Evolutionary conservation across 1,139 yeast genomes (phyloP), one percentile per base, ranked within the genome.

Genomic region (Protomyces gravidus): DNA sequence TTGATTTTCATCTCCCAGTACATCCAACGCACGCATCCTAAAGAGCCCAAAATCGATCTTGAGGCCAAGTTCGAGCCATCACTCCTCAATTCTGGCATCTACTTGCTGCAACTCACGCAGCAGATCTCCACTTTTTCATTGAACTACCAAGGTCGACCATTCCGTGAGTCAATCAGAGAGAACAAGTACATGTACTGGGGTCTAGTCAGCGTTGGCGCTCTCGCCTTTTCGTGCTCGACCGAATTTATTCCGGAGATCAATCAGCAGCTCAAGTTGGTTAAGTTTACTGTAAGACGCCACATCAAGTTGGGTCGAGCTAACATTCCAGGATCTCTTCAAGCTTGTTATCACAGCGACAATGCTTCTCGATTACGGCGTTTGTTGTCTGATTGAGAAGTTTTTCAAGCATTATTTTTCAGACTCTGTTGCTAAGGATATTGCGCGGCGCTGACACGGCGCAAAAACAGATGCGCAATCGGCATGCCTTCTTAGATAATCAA

Each of bases 181-280:
- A 92, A 92, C 76, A 88, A 85, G 75, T 97, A 97, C 65, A 92
- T 92, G 98, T 92, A 86, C 75, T 92, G 88, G 69, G 98, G 99
- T 28, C 79, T 92, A 63, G 72, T 92, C 50, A 96, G 96, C 66
- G 97, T 92, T 67, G 87, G 95, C 39, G 89, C 80, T 46, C 79
- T 92, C 68, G 95, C 97, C 1, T 74, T 92, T 64, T 81, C 95
- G 17, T 96, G 98, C 26, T 53, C 89, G n/a, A 62, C 97, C 28
- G 99, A 94, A 72, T 86, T 92, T 69, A 72, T 90, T 68, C 98
- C 98, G 33, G 99, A 94, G 75, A 75, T 94, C 69, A 92, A 92
- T 70, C 92, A 87, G 70, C 88, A 88, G 19, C 83, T 92, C 84
- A 83, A 85, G 71, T 87, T 92, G 71, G 98, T 94, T 55, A 89